Evolutionary conservation across 192 early-diverging fungal genomes (phyloP).

Genomic region (Coemansia sp.): DNA sequence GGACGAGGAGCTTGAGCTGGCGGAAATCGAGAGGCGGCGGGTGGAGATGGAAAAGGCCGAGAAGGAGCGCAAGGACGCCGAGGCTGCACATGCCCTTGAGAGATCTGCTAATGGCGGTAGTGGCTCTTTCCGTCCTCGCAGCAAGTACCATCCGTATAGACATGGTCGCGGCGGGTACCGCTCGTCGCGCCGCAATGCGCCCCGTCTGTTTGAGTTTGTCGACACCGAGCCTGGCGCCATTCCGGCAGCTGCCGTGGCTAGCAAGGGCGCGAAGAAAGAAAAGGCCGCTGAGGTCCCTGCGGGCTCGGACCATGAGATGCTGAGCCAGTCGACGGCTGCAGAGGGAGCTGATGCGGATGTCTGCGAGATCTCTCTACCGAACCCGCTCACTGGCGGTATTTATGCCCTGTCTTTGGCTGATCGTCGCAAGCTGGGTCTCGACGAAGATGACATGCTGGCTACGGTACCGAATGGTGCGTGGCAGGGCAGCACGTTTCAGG

Average conservation of each 20-base stretch:
- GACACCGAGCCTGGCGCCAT: slow-evolving; percentile 3
- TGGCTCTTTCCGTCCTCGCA: not conserved
- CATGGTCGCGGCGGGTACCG: not conserved
- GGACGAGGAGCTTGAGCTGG: slow-evolving; percentile 39
- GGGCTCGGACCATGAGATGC: slow-evolving; percentile 8
- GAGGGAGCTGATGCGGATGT: not conserved
- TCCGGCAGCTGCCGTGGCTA: not conserved
- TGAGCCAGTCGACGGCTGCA: not conserved
- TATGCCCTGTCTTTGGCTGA: slow-evolving; percentile 37
- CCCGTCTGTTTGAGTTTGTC: slow-evolving; percentile 49
- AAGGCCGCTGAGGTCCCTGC: not conserved
- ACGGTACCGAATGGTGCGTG: slow-evolving; percentile 6
- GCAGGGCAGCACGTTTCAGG: not conserved
- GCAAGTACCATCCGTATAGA: slow-evolving; percentile 1
- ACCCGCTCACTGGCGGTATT: slow-evolving; percentile 34
- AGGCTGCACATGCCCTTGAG: slow-evolving; percentile 14
- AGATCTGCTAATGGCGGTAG: not conserved
- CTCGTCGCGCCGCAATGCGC: not conserved
- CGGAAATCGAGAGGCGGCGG: slow-evolving; percentile 29
- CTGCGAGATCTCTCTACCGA: slow-evolving; percentile 5
- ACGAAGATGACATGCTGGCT: slow-evolving; percentile 9
- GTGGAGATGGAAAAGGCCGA: slow-evolving; percentile 38
- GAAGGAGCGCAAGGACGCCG: slow-evolving; percentile 51
- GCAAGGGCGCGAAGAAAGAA: not conserved
- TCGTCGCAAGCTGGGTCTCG: slow-evolving; percentile 41